A percentile compares a stretch with the other conserved stretches of the same genome.
Conservation (phyloP, 345 rosid species). For the Clausena lansium region DNA sequence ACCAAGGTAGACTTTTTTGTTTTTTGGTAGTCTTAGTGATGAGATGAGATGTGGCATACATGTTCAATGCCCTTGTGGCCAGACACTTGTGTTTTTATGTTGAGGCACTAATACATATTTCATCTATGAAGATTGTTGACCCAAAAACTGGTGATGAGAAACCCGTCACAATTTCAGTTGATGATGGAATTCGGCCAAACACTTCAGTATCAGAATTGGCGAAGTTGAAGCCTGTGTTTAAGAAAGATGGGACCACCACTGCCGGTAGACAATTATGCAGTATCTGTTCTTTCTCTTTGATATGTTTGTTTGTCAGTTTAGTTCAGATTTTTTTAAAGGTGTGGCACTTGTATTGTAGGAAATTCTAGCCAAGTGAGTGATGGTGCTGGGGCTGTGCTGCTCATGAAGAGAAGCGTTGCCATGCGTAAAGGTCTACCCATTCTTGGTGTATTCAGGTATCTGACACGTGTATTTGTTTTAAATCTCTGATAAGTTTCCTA, state of each 20-base stretch:
- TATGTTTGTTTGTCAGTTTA: neutral
- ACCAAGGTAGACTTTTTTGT: constrained; percentile 61
- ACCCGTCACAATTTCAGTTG: constrained; percentile 64
- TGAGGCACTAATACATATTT: constrained; percentile 14
- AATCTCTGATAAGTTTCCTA: neutral
- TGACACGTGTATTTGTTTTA: neutral
- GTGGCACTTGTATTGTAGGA: constrained; percentile 41
- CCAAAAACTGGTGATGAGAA: constrained; percentile 84
- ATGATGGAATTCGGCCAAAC: constrained; percentile 87
- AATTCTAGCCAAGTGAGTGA: constrained; percentile 94
- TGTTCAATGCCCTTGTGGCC: neutral
- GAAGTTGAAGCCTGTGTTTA: constrained; percentile 77
- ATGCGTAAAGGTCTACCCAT: constrained; percentile 72
- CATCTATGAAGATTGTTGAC: constrained; percentile 65
- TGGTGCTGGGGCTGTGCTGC: constrained; percentile 95
- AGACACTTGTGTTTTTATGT: neutral
- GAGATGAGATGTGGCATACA: neutral
- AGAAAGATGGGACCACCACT: constrained; percentile 86
- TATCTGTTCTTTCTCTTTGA: neutral
- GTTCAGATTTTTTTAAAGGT: neutral
- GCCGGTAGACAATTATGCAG: constrained; percentile 57
- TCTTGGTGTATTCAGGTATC: constrained; percentile 87
- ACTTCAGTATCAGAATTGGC: constrained; percentile 63
- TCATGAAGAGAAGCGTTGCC: constrained; percentile 89
- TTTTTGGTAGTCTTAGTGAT: neutral